Base-by-base conservation (phyloP, 768 basidiomycete genomes). In the Hygrocybe punicea region DNA sequence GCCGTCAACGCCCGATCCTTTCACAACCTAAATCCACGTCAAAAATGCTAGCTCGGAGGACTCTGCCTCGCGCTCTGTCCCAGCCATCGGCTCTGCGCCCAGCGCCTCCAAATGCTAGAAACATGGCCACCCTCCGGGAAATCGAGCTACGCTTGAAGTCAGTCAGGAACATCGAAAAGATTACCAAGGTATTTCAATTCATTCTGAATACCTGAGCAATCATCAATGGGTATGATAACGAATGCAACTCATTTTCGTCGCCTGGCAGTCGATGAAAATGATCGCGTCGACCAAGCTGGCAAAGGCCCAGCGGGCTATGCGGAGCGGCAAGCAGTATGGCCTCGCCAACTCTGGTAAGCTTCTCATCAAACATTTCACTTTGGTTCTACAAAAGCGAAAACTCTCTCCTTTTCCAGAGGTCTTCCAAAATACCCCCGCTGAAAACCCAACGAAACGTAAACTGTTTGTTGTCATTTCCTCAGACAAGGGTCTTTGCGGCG, bases 401-500 rank as follows among this genome's bases (percentile, higher is more conserved):
- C 11, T 23, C 17, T 23, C 17, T 21, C 46, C 23, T 60, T 46
- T 57, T 60, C 36, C 74, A 93, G 93, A 97, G 84, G 83, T 98
- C 65, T 97, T 95, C 78, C 79, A 85, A 56, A 82, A 96, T 74
- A 77, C 86, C 6, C 71, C 84, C 24, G 77, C 87, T 11, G 89
- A 91, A 68, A 78, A 82, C 40, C 78, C 85, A 19, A 78, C 84
- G 45, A 80, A 85, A 67, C 85, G 83, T 71, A 91, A 89, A 69
- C 92, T 98, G 63, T 94, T 96, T 79, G 71, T 98, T 63, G 92
- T 95, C 71, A 75, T 97, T 68, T 97, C 96, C 46, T 98, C 96
- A 55, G 96, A 98, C 86, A 94, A 95, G 78, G 96, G 97, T 76
- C 91, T 99, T 57, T 99, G 96, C 70, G 96, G 97, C 77, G 96